Conservation (phyloP, 805 yeast species). For the Geotrichum ghanense region DNA sequence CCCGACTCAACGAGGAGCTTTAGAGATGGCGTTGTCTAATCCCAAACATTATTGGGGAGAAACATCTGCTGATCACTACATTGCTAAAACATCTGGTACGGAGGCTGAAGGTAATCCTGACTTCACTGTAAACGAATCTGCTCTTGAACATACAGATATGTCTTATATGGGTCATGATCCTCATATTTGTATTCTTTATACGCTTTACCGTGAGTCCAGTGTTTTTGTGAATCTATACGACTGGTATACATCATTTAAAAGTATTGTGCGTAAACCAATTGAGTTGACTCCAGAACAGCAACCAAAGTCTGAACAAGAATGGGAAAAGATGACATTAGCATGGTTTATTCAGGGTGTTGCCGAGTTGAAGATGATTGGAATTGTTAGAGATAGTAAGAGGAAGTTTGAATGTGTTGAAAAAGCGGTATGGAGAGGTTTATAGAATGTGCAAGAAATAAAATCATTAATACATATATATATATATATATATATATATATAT, state of each 20-base stretch:
- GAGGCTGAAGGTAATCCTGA: background rate
- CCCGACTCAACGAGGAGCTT: conserved; percentile 33
- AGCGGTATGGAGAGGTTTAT: conserved; percentile 58
- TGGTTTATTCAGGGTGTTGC: conserved; percentile 68
- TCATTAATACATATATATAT: background rate
- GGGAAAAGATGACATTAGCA: conserved; percentile 55
- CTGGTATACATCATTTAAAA: conserved; percentile 50
- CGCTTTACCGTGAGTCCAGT: conserved; percentile 71
- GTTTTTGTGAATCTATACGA: conserved; percentile 56
- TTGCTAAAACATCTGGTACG: too few species aligned
- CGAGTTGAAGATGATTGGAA: conserved; percentile 60
- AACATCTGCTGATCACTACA: conserved; percentile 17
- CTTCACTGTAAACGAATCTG: background rate
- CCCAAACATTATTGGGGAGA: conserved; percentile 25
- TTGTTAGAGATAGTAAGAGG: conserved; percentile 46
- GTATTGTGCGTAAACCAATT: conserved; percentile 5
- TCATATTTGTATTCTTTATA: conserved; percentile 44
- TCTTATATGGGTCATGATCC: conserved; percentile 31
- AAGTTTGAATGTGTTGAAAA: conserved; percentile 61
- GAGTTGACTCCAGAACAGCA: conserved; percentile 11
- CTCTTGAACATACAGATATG: conserved; percentile 1
- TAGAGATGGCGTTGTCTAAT: conserved; percentile 32
- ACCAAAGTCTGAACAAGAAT: conserved; percentile 31
- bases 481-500: background rate
- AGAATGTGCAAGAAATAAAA: conserved; percentile 6